A percentile compares a stretch with the other conserved stretches of the same genome.
Evolutionary conservation across 2,329 filamentous ascomycete species (phyloP).

Genomic region (Rutstroemia sydowiana): DNA sequence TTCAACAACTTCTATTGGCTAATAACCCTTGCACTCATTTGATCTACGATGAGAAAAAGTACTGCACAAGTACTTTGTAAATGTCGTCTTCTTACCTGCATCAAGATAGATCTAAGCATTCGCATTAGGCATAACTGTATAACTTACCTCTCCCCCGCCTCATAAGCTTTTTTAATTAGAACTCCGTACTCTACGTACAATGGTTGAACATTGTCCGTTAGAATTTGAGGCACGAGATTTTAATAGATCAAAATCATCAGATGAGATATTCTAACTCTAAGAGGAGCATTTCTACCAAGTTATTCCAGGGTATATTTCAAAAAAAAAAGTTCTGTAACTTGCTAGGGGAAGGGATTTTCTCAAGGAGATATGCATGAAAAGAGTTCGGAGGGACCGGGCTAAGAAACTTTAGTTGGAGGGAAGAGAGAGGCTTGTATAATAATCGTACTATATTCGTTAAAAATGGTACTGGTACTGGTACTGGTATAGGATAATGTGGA

Average conservation of each 20-base stretch:
- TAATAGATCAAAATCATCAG: background rate
- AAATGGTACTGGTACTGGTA: constrained; percentile 1
- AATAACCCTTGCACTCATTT: background rate
- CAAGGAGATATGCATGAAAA: background rate
- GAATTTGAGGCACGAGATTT: background rate
- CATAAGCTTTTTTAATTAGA: background rate
- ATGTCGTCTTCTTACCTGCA: background rate
- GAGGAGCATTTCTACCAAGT: background rate
- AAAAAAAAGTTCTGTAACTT: background rate
- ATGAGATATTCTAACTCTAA: background rate
- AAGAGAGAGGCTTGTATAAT: background rate
- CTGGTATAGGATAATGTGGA: too few relatives aligned
- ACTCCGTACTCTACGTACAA: background rate
- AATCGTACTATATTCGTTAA: background rate
- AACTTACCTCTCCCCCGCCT: background rate
- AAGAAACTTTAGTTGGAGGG: background rate
- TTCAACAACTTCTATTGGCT: background rate
- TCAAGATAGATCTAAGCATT: background rate
- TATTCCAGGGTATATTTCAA: background rate
- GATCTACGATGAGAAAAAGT: background rate
- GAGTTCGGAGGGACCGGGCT: background rate
- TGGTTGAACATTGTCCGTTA: background rate
- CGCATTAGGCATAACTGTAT: background rate
- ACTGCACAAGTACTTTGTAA: background rate
- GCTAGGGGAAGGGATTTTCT: too few relatives aligned